Evolutionary conservation across 495 filamentous ascomycete genomes (phyloP), one percentile per base, ranked within the genome.

Genomic region (Thozetella sp.): DNA sequence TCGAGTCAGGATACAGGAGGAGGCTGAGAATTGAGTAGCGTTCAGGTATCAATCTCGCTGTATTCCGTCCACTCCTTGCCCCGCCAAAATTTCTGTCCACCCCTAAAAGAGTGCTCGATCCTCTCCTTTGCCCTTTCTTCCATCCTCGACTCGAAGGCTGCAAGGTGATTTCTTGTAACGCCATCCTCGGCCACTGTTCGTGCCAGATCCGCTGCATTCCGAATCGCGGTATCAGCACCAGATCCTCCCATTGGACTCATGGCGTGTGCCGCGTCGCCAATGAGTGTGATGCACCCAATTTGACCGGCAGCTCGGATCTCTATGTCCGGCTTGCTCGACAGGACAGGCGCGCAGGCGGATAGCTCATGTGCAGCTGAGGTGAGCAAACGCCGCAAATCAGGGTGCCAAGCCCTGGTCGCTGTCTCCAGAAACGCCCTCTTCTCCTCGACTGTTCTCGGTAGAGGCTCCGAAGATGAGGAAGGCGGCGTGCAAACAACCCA

Each of bases 291-390:
- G 17, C 22, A 46, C 17, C 62, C 60, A 24, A 61, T 55, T 26
- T 55, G 55, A 10, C 58, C 56, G 52, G 59, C 25, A 23, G 60
- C 62, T 9, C 43, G 53, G 15, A 67, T 17, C 37, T 59, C 67
- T 19, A 80, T 65, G 22, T 76, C 64, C n/a, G 72, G 74, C 51
- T 60, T 63, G 6, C 72, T 77, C 6, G 78, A 81, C 27, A 73
- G 26, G 25, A 79, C 60, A 1, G 71, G 68, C 22, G 75, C 51
- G 22, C 71, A 68, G 9, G 75, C 69, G 0, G 68, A 68, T 30
- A 72, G 66, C 23, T 64, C 60, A 20, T 51, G 30, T 51, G 69
- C 64, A 34, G 78, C 77, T n/a, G 71, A 63, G 13, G 71, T 64
- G 22, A 81, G 59, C 6, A 83, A 37, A 1, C 68, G 55, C 37